A percentile compares a stretch with the other conserved stretches of the same genome.
phyloP scores from a whole-genome alignment of 2,329 filamentous ascomycete genomes.

The Pyricularia pennisetigena region DNA sequence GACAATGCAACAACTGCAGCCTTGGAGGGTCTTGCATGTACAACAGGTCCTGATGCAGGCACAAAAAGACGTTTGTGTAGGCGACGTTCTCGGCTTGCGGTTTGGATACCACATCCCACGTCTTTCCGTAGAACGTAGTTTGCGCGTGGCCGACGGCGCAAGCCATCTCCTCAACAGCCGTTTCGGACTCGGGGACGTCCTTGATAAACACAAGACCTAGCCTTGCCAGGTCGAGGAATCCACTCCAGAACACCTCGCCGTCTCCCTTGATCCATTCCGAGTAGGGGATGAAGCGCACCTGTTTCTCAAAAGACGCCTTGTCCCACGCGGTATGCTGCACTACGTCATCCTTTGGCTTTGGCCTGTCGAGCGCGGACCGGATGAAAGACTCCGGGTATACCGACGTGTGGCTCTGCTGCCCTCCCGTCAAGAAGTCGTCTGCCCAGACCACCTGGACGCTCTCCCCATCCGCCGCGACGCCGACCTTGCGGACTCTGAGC shows the following conservation, averaged over 20 bases:
- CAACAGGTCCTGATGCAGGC: constrained; percentile 87
- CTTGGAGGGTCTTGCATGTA: constrained; percentile 74
- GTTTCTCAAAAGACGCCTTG: constrained; percentile 19
- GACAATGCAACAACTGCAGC: constrained; percentile 81
- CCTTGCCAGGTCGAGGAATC: constrained; percentile 50
- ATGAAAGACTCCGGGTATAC: constrained; percentile 6
- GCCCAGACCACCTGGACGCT: constrained; percentile 5
- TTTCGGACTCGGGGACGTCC: constrained; percentile 58
- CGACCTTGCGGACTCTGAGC: constrained; percentile 4
- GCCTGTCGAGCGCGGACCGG: constrained; percentile 16
- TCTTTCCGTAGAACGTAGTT: constrained; percentile 83
- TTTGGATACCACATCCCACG: constrained; percentile 81
- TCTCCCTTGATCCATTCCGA: constrained; percentile 54
- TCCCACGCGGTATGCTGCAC: constrained; percentile 28
- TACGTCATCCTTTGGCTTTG: background rate
- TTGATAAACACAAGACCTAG: constrained; percentile 71
- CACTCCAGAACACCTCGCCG: constrained; percentile 46
- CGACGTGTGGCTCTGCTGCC: constrained; percentile 6
- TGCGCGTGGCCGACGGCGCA: constrained; percentile 67
- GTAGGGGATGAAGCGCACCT: constrained; percentile 50
- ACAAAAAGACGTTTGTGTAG: constrained; percentile 73
- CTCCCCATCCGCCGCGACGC: constrained; percentile 2
- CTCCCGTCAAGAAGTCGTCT: constrained; percentile 1
- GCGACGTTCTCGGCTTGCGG: constrained; percentile 84
- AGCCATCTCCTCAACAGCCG: constrained; percentile 58